A percentile compares a stretch with the other conserved stretches of the same genome.
phyloP scores from a whole-genome alignment of 2,329 filamentous ascomycete genomes.

The Penicillium olsonii region DNA sequence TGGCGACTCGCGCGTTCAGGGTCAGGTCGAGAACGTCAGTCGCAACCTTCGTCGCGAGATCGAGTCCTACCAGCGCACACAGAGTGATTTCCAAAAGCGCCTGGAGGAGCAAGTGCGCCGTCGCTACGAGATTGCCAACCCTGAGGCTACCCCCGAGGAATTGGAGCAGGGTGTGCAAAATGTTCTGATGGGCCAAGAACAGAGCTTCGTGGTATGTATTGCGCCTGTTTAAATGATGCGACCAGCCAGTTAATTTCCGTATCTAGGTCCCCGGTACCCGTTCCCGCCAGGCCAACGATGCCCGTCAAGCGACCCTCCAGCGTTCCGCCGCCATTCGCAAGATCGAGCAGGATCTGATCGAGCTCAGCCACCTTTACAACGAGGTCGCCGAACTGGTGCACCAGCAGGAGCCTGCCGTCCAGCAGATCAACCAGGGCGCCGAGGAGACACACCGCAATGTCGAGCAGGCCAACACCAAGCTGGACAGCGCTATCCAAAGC shows the following conservation, averaged over 20 bases:
- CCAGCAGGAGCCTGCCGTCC: conserved; percentile 79
- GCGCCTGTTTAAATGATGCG: too few relatives aligned
- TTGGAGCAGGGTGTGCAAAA: conserved; percentile 76
- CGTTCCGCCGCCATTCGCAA: conserved; percentile 86
- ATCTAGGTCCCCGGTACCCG: conserved; percentile 37
- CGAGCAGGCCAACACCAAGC: conserved; percentile 79
- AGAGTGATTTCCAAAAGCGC: conserved; percentile 77
- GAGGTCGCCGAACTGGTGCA: conserved; percentile 84
- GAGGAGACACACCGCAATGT: conserved; percentile 85
- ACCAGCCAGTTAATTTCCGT: conserved; percentile 1
- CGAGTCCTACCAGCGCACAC: conserved; percentile 76
- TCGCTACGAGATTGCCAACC: conserved; percentile 86
- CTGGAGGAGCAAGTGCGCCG: conserved; percentile 81
- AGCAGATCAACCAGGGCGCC: conserved; percentile 80
- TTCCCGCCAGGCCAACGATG: conserved; percentile 77
- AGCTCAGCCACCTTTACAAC: conserved; percentile 84
- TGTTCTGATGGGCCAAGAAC: conserved; percentile 61
- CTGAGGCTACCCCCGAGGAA: conserved; percentile 76
- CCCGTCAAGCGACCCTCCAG: conserved; percentile 74
- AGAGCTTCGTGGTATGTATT: conserved; percentile 76
- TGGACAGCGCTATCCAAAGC: conserved; percentile 77
- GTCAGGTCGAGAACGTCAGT: conserved; percentile 80
- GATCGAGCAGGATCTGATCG: conserved; percentile 87
- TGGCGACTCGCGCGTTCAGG: conserved; percentile 69
- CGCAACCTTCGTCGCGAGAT: conserved; percentile 78